These are phyloP conservation scores for Lasiodiplodia sp. DNA, from an alignment of 2,329 filamentous ascomycete genomes.

Conservation along the genomic window DNA sequence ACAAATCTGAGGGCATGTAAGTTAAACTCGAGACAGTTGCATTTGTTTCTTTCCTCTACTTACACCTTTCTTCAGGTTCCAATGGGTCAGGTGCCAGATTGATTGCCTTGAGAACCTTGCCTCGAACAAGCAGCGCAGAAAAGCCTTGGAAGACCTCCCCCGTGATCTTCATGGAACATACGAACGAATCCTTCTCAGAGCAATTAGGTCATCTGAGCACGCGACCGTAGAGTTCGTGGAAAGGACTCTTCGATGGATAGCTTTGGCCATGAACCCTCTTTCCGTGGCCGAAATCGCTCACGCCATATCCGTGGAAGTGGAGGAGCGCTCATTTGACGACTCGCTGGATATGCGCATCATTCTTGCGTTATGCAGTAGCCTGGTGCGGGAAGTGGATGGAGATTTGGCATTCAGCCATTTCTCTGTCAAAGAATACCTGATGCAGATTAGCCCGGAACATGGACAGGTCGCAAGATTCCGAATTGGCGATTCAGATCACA, in stretches of 20 bases:
- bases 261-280: not conserved
- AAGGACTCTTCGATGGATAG: not conserved
- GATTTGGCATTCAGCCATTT: not conserved
- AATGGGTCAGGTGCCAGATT: slow-evolving; percentile 20
- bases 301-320: not conserved
- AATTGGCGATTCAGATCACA: not conserved
- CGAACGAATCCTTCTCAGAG: not conserved
- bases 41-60: no score
- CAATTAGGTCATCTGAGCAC: not conserved
- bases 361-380: not conserved
- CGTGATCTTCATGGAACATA: not conserved
- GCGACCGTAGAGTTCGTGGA: not conserved
- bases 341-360: not conserved
- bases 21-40: not conserved
- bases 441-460: not conserved
- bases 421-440: slow-evolving; percentile 3
- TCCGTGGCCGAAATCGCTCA: not conserved
- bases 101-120: not conserved
- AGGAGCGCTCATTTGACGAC: not conserved
- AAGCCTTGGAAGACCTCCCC: not conserved
- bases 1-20: slow-evolving; percentile 11
- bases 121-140: not conserved
- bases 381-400: not conserved
- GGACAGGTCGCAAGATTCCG: not conserved
- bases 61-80: not conserved